phyloP scores from a whole-genome alignment of 2,329 filamentous ascomycete species.

The Ascochyta viciae-villosae region DNA sequence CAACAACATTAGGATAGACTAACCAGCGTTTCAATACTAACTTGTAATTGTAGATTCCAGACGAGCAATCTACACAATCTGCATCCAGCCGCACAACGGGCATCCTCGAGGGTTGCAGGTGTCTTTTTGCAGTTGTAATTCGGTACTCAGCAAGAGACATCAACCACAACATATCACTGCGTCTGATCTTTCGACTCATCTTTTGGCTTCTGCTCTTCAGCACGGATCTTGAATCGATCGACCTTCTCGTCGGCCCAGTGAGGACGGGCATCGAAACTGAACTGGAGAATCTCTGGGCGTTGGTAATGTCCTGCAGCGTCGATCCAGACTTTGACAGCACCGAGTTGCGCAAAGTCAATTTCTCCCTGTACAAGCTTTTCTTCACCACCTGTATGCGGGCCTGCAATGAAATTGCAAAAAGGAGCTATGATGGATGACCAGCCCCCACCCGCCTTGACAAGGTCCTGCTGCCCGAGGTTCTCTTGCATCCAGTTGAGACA shows the following conservation, averaged over 20 bases:
- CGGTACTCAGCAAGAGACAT: no score
- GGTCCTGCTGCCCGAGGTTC: constrained; percentile 45
- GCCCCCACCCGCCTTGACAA: constrained; percentile 45
- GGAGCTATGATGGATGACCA: constrained; percentile 48
- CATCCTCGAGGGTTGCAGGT: not conserved
- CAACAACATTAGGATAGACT: no score
- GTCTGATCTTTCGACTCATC: constrained; percentile 17
- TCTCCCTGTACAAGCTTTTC: constrained; percentile 47
- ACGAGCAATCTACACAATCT: no score
- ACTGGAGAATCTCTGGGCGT: constrained; percentile 47
- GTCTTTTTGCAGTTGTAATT: no score
- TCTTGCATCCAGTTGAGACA: constrained; percentile 52
- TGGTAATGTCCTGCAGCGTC: constrained; percentile 49
- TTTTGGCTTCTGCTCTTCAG: constrained; percentile 20
- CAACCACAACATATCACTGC: not conserved
- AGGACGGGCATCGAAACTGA: constrained; percentile 36
- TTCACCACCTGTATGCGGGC: constrained; percentile 42
- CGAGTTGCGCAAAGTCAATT: constrained; percentile 44
- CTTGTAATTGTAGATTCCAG: no score
- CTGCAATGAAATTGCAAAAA: constrained; percentile 46
- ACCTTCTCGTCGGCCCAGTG: constrained; percentile 44
- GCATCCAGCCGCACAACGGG: no score
- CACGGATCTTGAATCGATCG: constrained; percentile 27
- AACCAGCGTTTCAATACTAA: no score
- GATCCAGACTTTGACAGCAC: constrained; percentile 47